A percentile compares a stretch with the other conserved stretches of the same genome.
Conservation (phyloP, 73 alveolate species). For the Tetrahymena malaccensis region DNA sequence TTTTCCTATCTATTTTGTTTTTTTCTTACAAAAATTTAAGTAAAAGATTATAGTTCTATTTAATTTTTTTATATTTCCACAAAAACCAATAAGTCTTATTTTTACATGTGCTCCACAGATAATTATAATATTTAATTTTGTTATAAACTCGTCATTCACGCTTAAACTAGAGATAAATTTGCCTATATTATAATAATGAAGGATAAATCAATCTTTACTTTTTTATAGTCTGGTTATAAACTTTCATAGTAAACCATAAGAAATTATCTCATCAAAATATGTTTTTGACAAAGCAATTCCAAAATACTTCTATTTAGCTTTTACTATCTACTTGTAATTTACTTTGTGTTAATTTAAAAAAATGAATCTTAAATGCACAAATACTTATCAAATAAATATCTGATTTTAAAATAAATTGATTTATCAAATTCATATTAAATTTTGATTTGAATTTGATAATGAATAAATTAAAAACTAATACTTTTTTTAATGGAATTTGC, state of each 20-base stretch:
- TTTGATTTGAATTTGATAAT: no score
- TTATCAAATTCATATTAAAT: no score
- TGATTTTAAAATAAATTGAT: no score
- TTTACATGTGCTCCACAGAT: neutral
- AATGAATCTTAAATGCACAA: no score
- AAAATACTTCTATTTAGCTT: neutral
- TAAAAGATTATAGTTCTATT: neutral
- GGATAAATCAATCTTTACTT: neutral
- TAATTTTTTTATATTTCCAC: neutral
- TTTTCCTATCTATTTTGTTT: neutral
- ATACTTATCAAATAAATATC: no score
- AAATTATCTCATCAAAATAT: no score
- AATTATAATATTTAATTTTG: neutral
- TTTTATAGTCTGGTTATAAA: neutral
- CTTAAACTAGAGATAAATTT: neutral
- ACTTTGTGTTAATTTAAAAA: no score
- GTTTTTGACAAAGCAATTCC: neutral
- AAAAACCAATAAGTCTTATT: neutral
- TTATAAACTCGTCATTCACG: neutral
- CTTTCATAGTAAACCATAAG: neutral
- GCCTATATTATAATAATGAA: neutral
- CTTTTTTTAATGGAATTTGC: no score
- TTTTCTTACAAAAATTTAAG: neutral
- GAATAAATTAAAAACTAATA: no score
- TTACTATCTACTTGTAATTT: no score